A percentile compares a stretch with the other conserved stretches of the same genome.
phyloP scores from a whole-genome alignment of 441 rosid genomes.

The Cnidoscolus chayamansa region DNA sequence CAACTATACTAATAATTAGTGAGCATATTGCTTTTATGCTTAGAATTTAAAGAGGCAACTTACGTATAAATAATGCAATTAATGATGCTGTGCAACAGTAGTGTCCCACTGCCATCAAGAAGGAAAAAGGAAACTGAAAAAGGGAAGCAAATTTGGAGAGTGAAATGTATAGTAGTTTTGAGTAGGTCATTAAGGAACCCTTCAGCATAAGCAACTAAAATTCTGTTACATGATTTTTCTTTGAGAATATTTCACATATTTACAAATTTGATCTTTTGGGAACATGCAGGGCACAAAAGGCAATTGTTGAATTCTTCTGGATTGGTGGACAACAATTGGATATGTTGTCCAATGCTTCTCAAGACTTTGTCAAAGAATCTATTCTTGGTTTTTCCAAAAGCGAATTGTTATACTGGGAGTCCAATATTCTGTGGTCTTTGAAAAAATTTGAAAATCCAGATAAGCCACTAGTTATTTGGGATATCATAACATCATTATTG shows the following conservation, averaged over 20 bases:
- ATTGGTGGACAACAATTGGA: slow-evolving; percentile 71
- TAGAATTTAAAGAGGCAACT: not conserved
- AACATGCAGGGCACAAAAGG: slow-evolving; percentile 66
- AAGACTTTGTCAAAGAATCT: slow-evolving; percentile 37
- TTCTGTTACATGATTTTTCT: not conserved
- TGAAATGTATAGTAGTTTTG: not conserved
- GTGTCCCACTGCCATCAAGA: not conserved
- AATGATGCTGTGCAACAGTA: not conserved
- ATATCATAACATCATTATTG: slow-evolving; percentile 60
- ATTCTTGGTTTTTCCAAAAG: slow-evolving; percentile 46
- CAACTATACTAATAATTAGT: too few relatives aligned
- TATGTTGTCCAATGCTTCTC: slow-evolving; percentile 29
- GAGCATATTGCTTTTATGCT: not conserved
- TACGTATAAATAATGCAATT: not conserved
- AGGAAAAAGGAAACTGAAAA: not conserved
- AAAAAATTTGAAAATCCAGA: slow-evolving; percentile 43
- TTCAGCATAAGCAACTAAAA: not conserved
- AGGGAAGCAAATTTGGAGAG: not conserved
- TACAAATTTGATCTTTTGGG: slow-evolving; percentile 11
- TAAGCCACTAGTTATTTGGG: slow-evolving; percentile 80
- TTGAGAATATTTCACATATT: not conserved
- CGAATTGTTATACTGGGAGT: slow-evolving; percentile 63
- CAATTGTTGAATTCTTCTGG: slow-evolving; percentile 85
- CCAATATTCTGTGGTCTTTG: slow-evolving; percentile 66
- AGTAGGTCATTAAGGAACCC: not conserved